These are phyloP conservation scores for Jimgerdemannia flammicorona DNA, from an alignment of 192 early-diverging fungal genomes.

Conservation along the genomic window DNA sequence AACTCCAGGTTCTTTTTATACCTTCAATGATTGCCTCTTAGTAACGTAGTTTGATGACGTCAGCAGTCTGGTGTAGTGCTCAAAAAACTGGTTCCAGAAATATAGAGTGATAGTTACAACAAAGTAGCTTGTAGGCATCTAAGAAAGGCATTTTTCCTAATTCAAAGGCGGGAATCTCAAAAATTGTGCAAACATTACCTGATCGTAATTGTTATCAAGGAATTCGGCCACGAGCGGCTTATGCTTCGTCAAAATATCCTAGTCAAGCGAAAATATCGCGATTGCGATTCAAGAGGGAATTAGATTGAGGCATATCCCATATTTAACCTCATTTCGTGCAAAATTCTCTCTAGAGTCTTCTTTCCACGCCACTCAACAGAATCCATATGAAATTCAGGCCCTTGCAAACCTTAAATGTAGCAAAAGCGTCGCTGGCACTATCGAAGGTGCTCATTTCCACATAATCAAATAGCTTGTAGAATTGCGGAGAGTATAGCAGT, in stretches of 20 bases:
- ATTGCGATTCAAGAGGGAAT: not conserved
- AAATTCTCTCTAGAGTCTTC: too few species aligned
- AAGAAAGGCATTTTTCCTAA: too few species aligned
- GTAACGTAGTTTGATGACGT: conserved; percentile 97
- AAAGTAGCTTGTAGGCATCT: not conserved
- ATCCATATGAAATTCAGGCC: conserved; percentile 24
- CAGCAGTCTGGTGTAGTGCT: conserved; percentile 78
- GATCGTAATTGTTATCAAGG: conserved; percentile 85
- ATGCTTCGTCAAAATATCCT: conserved; percentile 93
- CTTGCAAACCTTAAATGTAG: conserved; percentile 73
- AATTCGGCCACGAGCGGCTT: conserved; percentile 90
- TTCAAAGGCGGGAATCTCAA: too few species aligned
- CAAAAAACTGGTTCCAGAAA: conserved; percentile 64
- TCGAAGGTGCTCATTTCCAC: conserved; percentile 98
- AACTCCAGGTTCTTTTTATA: conserved; percentile 22
- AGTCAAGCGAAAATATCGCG: not conserved
- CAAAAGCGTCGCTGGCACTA: conserved; percentile 97
- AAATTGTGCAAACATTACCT: conserved; percentile 28
- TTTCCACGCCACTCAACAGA: not conserved
- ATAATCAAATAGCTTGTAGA: conserved; percentile 94
- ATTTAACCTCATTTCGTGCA: too few species aligned
- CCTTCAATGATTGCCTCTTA: conserved; percentile 96
- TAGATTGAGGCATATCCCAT: not conserved
- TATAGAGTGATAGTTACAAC: not conserved
- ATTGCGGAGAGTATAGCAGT: conserved; percentile 78